Evolutionary conservation across 2,329 filamentous ascomycete genomes (phyloP), one percentile per base, ranked within the genome.

Genomic region (Westerdykella aurantiaca): DNA sequence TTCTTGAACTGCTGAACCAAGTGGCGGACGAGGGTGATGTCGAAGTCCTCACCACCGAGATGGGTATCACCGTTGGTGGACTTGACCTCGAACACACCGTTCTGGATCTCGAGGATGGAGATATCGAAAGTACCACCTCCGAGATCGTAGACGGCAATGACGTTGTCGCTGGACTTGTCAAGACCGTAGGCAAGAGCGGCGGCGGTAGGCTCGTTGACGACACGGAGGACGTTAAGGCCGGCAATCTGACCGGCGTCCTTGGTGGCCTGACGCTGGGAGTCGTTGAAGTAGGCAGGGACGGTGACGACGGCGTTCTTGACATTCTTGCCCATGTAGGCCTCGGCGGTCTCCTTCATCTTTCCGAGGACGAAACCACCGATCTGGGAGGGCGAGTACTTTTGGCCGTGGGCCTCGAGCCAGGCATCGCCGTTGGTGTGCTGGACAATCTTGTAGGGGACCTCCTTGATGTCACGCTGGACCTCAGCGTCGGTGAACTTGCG

Each of bases 81-180:
- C 82, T 96, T 96, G 72, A 97, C 91, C 78, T 96, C 91, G 71
- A 97, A 97, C 44, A 97, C 90, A 71, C 91, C 91, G 72, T 89
- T 89, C 76, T 95, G 89, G 67, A 97, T 96, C 75, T 95, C 89
- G 13, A 97, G 85, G 51, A 96, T 84, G 52, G 90, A 96, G 73
- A 97, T 94, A 88, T 97, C 91, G 74, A 97, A 97, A 60, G 90
- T 97, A 82, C 90, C 90, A 81, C 90, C 90, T 76, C 90, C 90
- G 63, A 97, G 81, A 85, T 97, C 90, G 78, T 95, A 97, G 69
- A 97, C 90, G 60, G 90, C 89, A 63, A 96, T 86, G 49, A 95
- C 75, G 55, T 86, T 81, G 75, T 96, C 89, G 52, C 82, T 80
- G 71, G 93, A 86, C 81, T 95, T 96, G 76, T 96, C 90, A 41